Base-by-base conservation (phyloP, 306 rosid species). In the Cucurbita pepo region DNA sequence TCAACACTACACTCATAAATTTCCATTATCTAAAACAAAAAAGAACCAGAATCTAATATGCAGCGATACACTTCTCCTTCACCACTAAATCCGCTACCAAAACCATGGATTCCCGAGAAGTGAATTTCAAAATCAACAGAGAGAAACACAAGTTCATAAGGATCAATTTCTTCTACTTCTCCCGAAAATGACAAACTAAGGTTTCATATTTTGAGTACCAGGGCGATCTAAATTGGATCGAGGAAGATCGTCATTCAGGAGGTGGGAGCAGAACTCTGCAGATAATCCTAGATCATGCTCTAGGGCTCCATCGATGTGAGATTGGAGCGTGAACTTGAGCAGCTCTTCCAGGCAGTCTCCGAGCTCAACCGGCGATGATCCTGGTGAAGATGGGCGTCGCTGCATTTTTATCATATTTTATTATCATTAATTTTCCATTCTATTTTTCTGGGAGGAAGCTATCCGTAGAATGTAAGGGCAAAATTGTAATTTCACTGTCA, bases 291-390 rank as follows among this genome's bases (percentile, higher is more conserved):
- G 78, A 72, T 82, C 82, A 37, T 50, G 53, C 3, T 47, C 75
- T 10, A 74, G 75, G 61, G 79, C 10, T 21, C 75, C 77, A 34
- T 80, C 59, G 10, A 82, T 56, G 67, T 48, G 70, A 78, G 84
- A 86, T 58, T 55, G 69, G 37, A 91, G 86, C 22, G 81, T 84
- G 79, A 81, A 81, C 72, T 72, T 80, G 50, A 88, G 47, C 41
- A 87, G 87, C 80, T 83, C 91, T 48, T 83, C 84, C 6, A 89
- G 30, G 69, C 80, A 80, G 71, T 81, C 84, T 69, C 75, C 72
- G 10, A 83, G 75, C 21, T 86, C 70, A 34, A 79, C 80, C 19
- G 81, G 45, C 67, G 69, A 44, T 30, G 63, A 21, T 76, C 71
- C 74, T 0, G 76, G 73, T 60, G 75, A 80, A 70, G 79, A 76